phyloP scores from a whole-genome alignment of 2,329 filamentous ascomycete species.

The Ascocoryne sarcoides region DNA sequence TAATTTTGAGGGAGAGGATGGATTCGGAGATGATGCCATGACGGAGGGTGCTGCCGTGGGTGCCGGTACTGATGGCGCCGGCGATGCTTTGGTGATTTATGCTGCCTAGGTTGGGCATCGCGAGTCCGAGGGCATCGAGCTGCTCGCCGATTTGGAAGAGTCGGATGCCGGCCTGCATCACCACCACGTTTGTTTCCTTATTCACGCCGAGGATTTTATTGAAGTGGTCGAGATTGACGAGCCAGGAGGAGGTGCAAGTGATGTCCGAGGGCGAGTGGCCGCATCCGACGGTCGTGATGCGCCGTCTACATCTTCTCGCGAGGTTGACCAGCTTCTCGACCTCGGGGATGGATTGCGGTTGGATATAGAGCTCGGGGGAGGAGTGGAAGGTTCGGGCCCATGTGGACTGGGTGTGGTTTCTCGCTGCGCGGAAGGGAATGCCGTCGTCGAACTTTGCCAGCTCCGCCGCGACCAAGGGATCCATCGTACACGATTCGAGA shows the following conservation, averaged over 20 bases:
- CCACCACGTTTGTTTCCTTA: slow-evolving; percentile 53
- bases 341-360: slow-evolving; percentile 69
- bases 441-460: slow-evolving; percentile 48
- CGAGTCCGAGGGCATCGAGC: slow-evolving; percentile 67
- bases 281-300: slow-evolving; percentile 79
- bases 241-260: slow-evolving; percentile 89
- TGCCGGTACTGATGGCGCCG: slow-evolving; percentile 86
- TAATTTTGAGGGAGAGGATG: slow-evolving; percentile 66
- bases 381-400: slow-evolving; percentile 93
- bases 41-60: slow-evolving; percentile 76
- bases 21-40: slow-evolving; percentile 81
- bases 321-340: slow-evolving; percentile 76
- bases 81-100: slow-evolving; percentile 93
- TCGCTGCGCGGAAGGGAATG: slow-evolving; percentile 68
- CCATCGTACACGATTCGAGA: slow-evolving; percentile 22
- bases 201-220: slow-evolving; percentile 65
- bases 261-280: slow-evolving; percentile 88
- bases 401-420: slow-evolving; percentile 72
- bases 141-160: slow-evolving; percentile 64
- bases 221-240: slow-evolving; percentile 85
- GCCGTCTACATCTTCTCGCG: slow-evolving; percentile 70
- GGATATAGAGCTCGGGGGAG: slow-evolving; percentile 82
- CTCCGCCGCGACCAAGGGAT: slow-evolving; percentile 42
- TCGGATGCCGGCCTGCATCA: slow-evolving; percentile 82
- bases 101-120: slow-evolving; percentile 86